Evolutionary conservation across 2,329 filamentous ascomycete genomes (phyloP).

Genomic region (Xylariaceae sp.): DNA sequence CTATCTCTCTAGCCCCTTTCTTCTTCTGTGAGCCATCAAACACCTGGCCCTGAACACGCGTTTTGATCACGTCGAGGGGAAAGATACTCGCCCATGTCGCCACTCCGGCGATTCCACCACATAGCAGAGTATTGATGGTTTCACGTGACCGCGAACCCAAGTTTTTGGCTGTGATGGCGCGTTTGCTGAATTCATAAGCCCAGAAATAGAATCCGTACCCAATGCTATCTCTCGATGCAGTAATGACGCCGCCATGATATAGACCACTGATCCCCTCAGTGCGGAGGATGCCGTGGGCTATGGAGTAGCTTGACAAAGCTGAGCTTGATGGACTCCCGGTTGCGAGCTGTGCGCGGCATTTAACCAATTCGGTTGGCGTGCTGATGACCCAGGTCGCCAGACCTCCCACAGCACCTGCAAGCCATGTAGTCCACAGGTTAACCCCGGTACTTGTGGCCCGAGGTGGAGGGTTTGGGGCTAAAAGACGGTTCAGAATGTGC

Average conservation of each 20-base stretch:
- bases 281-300: constrained; percentile 59
- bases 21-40: constrained; percentile 19
- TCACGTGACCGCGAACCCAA: constrained; percentile 32
- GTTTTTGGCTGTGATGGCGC: constrained; percentile 22
- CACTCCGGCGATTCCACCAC: constrained; percentile 82
- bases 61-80: constrained; percentile 89
- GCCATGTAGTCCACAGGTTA: constrained; percentile 65
- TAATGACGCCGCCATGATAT: constrained; percentile 78
- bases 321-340: constrained; percentile 9
- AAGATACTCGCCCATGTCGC: constrained; percentile 89
- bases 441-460: constrained; percentile 22
- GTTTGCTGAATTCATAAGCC: constrained; percentile 77
- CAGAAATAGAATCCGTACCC: constrained; percentile 99
- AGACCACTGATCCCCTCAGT: constrained; percentile 62
- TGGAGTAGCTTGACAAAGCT: constrained; percentile 52
- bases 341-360: constrained; percentile 76
- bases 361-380: constrained; percentile 85
- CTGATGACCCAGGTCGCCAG: constrained; percentile 82
- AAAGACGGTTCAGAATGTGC: constrained; percentile 47
- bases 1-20: constrained; percentile 58
- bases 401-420: constrained; percentile 76
- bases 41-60: constrained; percentile 75
- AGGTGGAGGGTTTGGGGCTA: constrained; percentile 22
- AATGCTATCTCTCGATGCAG: constrained; percentile 76
- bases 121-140: constrained; percentile 67